Conservation (phyloP, 306 rosid genomes). For the Acacia crassicarpa region DNA sequence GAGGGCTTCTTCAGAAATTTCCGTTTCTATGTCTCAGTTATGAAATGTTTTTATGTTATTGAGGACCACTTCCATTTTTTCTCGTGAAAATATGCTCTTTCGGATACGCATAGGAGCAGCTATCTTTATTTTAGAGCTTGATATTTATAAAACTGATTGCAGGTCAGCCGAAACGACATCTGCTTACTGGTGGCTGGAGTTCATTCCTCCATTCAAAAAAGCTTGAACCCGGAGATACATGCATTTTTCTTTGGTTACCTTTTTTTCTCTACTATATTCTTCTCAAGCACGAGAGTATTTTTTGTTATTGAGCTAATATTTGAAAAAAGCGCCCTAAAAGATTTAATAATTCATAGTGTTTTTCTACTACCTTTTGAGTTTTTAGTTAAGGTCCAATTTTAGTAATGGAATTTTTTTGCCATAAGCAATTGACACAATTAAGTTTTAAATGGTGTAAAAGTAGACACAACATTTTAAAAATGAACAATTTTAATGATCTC, state of each 20-base stretch:
- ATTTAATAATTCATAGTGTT: too few species aligned
- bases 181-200: conserved; percentile 83
- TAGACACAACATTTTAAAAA: too few species aligned
- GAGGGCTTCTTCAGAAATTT: not conserved
- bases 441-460: too few species aligned
- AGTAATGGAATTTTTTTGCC: too few species aligned
- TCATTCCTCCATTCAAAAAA: conserved; percentile 61
- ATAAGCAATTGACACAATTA: too few species aligned
- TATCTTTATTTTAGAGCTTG: conserved; percentile 17
- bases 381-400: too few species aligned
- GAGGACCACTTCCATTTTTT: not conserved
- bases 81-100: not conserved
- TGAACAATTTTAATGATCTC: too few species aligned
- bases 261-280: not conserved
- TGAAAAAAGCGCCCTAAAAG: not conserved
- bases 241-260: conserved; percentile 62
- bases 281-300: not conserved
- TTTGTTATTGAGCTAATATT: not conserved
- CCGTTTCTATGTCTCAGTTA: not conserved
- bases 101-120: not conserved
- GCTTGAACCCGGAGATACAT: conserved; percentile 66
- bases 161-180: conserved; percentile 74
- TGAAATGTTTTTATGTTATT: not conserved
- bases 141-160: conserved; percentile 32
- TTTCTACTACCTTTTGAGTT: too few species aligned